These are phyloP conservation scores for Microdochium trichocladiopsis DNA, from an alignment of 2,329 filamentous ascomycete genomes.

Conservation along the genomic window DNA sequence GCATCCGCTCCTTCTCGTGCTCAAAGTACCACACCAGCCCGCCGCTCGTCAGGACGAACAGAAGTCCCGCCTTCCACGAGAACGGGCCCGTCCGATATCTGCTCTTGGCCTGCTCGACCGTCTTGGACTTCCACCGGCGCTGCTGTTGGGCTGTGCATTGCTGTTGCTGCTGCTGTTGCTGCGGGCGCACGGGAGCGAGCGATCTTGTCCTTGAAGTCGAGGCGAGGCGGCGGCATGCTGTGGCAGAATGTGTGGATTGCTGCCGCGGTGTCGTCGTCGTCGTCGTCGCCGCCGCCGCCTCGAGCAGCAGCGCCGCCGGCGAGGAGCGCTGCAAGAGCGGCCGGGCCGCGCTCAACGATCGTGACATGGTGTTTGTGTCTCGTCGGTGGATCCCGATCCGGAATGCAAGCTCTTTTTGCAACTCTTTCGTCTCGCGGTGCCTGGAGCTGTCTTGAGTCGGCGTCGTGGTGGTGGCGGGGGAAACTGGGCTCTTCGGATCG, in stretches of 20 bases:
- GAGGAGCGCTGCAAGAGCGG: slow-evolving; percentile 12
- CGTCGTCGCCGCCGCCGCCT: neutral
- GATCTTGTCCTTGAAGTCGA: neutral
- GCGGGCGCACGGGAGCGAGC: neutral
- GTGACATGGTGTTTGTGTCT: slow-evolving; percentile 1
- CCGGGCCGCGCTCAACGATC: slow-evolving; percentile 6
- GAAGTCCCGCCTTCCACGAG: slow-evolving; percentile 80
- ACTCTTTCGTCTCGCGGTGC: neutral
- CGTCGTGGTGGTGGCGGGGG: too few species aligned
- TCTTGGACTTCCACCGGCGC: slow-evolving; percentile 34
- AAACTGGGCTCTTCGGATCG: too few species aligned
- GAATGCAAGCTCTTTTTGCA: too few species aligned
- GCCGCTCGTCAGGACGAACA: slow-evolving; percentile 75
- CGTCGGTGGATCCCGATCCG: too few species aligned
- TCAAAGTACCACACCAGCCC: slow-evolving; percentile 87
- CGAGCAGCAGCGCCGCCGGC: slow-evolving; percentile 11
- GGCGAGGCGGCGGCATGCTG: neutral
- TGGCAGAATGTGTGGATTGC: neutral
- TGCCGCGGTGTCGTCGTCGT: slow-evolving; percentile 1
- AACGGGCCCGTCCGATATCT: slow-evolving; percentile 65
- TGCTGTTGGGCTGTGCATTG: too few species aligned
- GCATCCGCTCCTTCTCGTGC: slow-evolving; percentile 85
- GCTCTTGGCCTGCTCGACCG: slow-evolving; percentile 53
- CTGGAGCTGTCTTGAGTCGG: too few species aligned
- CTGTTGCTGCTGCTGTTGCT: slow-evolving; percentile 5